Evolutionary conservation across 2,329 filamentous ascomycete species (phyloP).

Genomic region (Aspergillus bombycis): DNA sequence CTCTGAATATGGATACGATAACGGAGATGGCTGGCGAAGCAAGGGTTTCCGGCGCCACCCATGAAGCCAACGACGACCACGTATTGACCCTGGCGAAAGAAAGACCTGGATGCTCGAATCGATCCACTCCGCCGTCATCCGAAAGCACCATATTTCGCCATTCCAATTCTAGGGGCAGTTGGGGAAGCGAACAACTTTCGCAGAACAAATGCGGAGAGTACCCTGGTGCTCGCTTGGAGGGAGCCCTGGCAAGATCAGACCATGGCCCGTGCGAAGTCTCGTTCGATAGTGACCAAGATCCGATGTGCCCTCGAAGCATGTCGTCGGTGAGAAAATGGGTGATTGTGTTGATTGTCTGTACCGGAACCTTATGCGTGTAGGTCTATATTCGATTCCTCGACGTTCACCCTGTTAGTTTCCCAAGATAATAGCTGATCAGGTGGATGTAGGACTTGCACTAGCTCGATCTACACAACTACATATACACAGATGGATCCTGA

Average conservation of each 20-base stretch:
- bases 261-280: background rate
- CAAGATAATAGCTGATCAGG: background rate
- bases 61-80: too few species aligned
- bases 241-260: background rate
- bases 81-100: background rate
- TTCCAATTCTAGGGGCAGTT: background rate
- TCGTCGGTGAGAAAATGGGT: background rate
- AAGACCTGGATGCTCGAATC: background rate
- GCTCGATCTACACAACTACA: background rate
- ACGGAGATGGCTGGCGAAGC: background rate
- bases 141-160: background rate
- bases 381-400: background rate
- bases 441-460: background rate
- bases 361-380: background rate
- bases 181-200: background rate
- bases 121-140: background rate
- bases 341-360: background rate
- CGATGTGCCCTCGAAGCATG: background rate
- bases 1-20: background rate
- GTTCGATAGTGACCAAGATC: background rate
- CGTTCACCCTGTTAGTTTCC: background rate
- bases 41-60: too few species aligned
- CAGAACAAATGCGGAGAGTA: background rate
- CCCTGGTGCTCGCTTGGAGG: background rate
- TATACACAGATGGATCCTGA: background rate